phyloP scores from a whole-genome alignment of 1,284 basidiomycete species.

The Cutaneotrichosporon arboriforme region DNA sequence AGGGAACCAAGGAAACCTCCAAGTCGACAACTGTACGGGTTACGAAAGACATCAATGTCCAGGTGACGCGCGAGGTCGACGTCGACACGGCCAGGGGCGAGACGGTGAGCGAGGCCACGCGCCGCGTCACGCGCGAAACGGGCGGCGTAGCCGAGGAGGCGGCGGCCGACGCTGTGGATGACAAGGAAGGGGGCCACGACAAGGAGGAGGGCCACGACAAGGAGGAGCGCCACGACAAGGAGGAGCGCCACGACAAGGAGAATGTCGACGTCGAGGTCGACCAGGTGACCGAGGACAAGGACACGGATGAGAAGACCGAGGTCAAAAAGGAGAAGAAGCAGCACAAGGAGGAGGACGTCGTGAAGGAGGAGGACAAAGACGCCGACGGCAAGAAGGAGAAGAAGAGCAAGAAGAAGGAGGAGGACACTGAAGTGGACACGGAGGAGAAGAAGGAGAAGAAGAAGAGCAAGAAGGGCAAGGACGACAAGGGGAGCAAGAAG shows the following conservation, averaged over 20 bases:
- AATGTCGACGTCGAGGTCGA: no score
- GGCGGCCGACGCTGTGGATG: neutral
- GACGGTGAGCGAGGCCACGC: neutral
- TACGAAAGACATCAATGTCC: neutral
- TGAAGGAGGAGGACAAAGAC: slow-evolving; percentile 5
- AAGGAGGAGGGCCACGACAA: slow-evolving; percentile 12
- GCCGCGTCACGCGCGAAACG: no score
- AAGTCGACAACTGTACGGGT: no score
- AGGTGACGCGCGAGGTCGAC: neutral
- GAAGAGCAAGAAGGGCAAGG: slow-evolving; percentile 8
- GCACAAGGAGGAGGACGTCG: slow-evolving; percentile 14
- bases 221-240: slow-evolving; percentile 11
- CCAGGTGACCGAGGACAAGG: neutral
- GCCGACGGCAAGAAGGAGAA: neutral
- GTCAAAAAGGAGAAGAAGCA: slow-evolving; percentile 24
- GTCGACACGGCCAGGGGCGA: neutral
- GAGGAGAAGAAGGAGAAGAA: slow-evolving; percentile 13
- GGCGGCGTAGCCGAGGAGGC: neutral
- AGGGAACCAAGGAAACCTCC: no score
- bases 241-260: slow-evolving; percentile 12
- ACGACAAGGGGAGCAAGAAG: neutral
- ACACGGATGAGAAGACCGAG: neutral
- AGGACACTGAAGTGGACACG: slow-evolving; percentile 13
- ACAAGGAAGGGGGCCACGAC: slow-evolving; percentile 14
- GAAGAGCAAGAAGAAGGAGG: slow-evolving; percentile 20